Conservation (phyloP, 1,284 basidiomycete species). For the Golubevia pallescens region DNA sequence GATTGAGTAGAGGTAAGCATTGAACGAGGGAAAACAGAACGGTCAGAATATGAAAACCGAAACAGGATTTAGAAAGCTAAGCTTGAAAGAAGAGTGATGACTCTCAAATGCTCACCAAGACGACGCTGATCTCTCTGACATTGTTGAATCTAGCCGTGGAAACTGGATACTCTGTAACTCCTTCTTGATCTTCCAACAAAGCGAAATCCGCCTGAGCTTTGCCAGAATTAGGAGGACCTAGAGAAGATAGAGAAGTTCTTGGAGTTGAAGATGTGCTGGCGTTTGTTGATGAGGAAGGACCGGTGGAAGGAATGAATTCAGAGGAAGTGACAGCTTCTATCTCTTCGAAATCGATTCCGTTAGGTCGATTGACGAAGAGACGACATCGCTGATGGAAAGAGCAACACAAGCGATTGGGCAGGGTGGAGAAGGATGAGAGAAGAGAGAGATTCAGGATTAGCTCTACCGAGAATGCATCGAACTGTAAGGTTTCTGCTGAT, state of each 20-base stretch:
- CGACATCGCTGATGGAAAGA: constrained; percentile 32
- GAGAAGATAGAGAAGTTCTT: not conserved
- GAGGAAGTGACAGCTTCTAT: constrained; percentile 13
- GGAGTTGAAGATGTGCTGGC: constrained; percentile 1
- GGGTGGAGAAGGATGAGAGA: not conserved
- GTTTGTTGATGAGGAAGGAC: too few species aligned
- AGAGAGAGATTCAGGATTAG: not conserved
- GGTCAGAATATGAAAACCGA: not conserved
- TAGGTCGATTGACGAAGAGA: constrained; percentile 50
- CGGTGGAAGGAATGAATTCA: constrained; percentile 10
- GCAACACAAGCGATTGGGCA: too few species aligned
- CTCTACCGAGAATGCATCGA: too few species aligned
- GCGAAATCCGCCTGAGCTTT: constrained; percentile 59
- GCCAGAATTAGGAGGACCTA: constrained; percentile 37
- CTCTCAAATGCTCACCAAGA: constrained; percentile 31
- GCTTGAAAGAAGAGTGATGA: not conserved
- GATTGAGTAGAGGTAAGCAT: too few species aligned
- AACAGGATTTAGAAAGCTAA: not conserved
- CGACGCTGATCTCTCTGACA: constrained; percentile 43
- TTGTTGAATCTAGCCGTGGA: constrained; percentile 52
- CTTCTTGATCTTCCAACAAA: constrained; percentile 30
- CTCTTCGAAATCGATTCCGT: constrained; percentile 59
- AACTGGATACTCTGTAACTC: constrained; percentile 55
- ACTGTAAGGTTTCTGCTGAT: too few species aligned
- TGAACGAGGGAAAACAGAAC: not conserved